phyloP scores from a whole-genome alignment of 306 rosid genomes.

The Benincasa hispida region DNA sequence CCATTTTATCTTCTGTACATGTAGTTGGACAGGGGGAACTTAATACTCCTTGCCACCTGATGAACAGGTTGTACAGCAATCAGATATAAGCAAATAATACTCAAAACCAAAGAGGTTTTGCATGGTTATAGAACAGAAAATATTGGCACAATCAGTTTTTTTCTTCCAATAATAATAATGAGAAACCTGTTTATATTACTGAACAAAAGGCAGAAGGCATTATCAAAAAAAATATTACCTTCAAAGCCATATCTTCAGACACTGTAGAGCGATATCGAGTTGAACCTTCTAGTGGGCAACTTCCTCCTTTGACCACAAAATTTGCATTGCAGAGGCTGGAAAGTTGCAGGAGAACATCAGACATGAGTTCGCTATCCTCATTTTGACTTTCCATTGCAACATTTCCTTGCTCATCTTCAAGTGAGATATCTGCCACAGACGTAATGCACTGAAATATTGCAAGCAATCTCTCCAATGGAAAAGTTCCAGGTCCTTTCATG shows the following conservation, averaged over 20 bases:
- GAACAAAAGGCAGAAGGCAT: not conserved
- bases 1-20: constrained; percentile 46
- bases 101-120: not conserved
- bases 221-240: constrained; percentile 34
- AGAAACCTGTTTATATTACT: not conserved
- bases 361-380: constrained; percentile 49
- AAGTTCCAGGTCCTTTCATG: constrained; percentile 93
- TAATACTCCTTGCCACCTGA: constrained; percentile 91
- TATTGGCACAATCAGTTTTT: not conserved
- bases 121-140: not conserved
- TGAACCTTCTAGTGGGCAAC: constrained; percentile 81
- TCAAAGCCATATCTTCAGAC: constrained; percentile 57
- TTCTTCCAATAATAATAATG: not conserved
- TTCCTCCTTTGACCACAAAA: constrained; percentile 71
- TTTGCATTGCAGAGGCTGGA: constrained; percentile 86
- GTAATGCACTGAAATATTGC: constrained; percentile 88
- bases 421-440: constrained; percentile 48
- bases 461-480: constrained; percentile 82
- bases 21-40: constrained; percentile 82
- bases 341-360: constrained; percentile 69
- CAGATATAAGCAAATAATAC: not conserved
- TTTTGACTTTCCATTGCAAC: constrained; percentile 27
- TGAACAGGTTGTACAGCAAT: not conserved
- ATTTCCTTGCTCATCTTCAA: constrained; percentile 35
- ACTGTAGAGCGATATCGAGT: constrained; percentile 69